Conservation (phyloP, 495 filamentous ascomycete genomes). For the Tuber melanosporum region DNA sequence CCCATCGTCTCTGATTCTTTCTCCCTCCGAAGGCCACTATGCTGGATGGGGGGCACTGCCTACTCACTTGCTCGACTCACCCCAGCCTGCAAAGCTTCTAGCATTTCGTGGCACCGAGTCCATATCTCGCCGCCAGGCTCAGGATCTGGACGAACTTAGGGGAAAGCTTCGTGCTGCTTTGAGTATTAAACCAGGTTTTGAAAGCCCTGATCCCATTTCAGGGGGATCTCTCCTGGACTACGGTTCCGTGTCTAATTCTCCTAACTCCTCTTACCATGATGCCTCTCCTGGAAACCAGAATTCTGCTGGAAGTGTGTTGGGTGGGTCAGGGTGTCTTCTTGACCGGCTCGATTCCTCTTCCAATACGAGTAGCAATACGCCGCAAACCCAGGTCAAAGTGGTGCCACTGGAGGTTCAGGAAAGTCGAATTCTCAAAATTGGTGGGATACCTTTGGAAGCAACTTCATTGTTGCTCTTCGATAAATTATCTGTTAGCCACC, state of each 20-base stretch:
- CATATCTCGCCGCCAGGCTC: not conserved
- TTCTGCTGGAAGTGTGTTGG: not conserved
- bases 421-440: constrained; percentile 3
- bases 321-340: not conserved
- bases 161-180: not conserved
- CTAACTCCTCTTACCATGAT: constrained; percentile 6
- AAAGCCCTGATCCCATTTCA: not conserved
- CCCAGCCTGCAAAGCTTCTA: constrained; percentile 10
- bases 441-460: constrained; percentile 17
- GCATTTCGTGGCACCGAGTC: constrained; percentile 2
- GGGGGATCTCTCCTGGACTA: not conserved
- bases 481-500: constrained; percentile 17
- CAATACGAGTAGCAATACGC: not conserved
- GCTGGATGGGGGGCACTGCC: constrained; percentile 32
- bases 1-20: constrained; percentile 20
- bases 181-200: not conserved
- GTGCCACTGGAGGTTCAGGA: not conserved
- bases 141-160: constrained; percentile 5
- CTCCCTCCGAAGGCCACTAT: constrained; percentile 24
- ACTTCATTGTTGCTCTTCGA: constrained; percentile 13
- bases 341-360: not conserved
- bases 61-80: constrained; percentile 32
- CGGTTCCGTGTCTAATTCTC: not conserved
- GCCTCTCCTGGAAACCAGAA: not conserved
- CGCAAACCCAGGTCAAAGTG: not conserved